A percentile compares a stretch with the other conserved stretches of the same genome.
These are phyloP conservation scores for Chiua virens DNA, from an alignment of 768 basidiomycete species.

Conservation along the genomic window DNA sequence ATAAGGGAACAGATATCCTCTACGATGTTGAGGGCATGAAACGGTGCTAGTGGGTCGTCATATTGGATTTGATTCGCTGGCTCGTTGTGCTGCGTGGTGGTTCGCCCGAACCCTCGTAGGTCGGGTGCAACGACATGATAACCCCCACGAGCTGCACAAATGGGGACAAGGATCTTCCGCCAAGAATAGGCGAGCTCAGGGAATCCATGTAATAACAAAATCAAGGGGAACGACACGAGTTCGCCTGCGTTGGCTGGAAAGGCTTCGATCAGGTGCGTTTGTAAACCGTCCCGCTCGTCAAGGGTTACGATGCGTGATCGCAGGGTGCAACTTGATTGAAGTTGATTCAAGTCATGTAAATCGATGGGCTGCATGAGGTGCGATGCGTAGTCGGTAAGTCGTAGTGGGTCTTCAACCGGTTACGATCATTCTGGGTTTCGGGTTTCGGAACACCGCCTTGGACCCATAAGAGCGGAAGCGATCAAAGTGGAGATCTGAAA, in stretches of 20 bases:
- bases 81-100: conserved; percentile 26
- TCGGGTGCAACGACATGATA: conserved; percentile 67
- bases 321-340: conserved; percentile 37
- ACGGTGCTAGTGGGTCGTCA: conserved; percentile 51
- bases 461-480: no score
- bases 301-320: conserved; percentile 37
- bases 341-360: conserved; percentile 6
- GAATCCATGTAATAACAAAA: conserved; percentile 65
- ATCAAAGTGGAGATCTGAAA: conserved; percentile 1
- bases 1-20: conserved; percentile 54
- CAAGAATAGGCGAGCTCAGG: conserved; percentile 68
- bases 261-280: conserved; percentile 52
- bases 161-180: conserved; percentile 55
- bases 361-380: conserved; percentile 12
- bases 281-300: conserved; percentile 43
- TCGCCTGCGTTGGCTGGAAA: conserved; percentile 23
- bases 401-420: not conserved
- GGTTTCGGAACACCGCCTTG: no score
- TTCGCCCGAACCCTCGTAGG: conserved; percentile 53
- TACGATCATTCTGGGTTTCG: no score
- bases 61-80: conserved; percentile 31
- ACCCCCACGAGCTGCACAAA: conserved; percentile 42
- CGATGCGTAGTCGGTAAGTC: not conserved
- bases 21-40: conserved; percentile 49
- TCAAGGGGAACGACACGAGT: conserved; percentile 38